Base-by-base conservation (phyloP, 2,329 filamentous ascomycete species). In the Botrytis galanthina region DNA sequence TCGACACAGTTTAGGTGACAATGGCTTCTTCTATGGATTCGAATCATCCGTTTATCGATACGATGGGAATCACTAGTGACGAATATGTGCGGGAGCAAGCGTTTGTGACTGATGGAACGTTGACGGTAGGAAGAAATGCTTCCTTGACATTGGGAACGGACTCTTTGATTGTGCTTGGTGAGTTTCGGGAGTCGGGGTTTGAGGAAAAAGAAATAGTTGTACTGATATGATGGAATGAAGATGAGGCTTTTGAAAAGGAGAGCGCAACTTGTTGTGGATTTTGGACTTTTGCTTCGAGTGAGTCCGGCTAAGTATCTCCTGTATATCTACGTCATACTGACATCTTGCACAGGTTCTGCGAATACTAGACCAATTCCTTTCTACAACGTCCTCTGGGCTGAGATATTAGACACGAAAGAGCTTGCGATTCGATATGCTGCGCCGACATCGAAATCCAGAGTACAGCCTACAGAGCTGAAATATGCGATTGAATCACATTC, bases 381-480 rank as follows among this genome's bases (percentile, higher is more conserved):
- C 75, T 95, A 93, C 84, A 92, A 97, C 81, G 84, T 98, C 75
- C 89, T 98, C 67, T 97, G 93, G 91, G 93, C 92, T 57, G 90
- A 93, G 76, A 81, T 92, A 42, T 84, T 85, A 67, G 85, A 87
- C 62, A 59, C 62, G 18, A 85, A 84, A 72, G 86, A 87, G 44
- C 83, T 97, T 68, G 87, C 87, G 12, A 90, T 98, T 80, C 89
- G 91, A 70, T 96, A 93, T 81, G 93, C 93, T 64, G 83, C 87
- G 46, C 86, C 87, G 1, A 81, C 83, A 37, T 87, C 88, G 51
- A 90, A 91, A 79, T 85, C 87, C 39, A 84, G 86, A 64, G 86
- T 95, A 67, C 86, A 87, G 37, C 86, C 90, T 16, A 85, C 86
- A 16, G 88, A 86, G 72, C 84, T 94, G 75, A 87, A 86, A 71